Evolutionary conservation across 2,329 filamentous ascomycete genomes (phyloP), one percentile per base, ranked within the genome.

Genomic region (Calonectria honghensis): DNA sequence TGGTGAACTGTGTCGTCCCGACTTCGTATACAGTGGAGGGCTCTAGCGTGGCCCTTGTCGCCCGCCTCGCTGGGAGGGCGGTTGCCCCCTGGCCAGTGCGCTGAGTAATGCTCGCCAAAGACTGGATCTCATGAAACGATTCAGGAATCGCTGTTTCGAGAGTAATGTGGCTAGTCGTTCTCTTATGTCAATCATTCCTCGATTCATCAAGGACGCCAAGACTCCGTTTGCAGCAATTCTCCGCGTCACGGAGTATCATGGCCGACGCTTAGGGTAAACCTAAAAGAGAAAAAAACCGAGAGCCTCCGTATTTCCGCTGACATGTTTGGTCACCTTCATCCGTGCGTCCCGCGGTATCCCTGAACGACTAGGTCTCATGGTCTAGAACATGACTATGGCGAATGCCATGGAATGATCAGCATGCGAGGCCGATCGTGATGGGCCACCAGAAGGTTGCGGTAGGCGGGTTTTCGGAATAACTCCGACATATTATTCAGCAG

Each of bases 21-120:
- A 16, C 31, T 61, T 63, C 57, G 57, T 63, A 63, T 63, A 41
- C 13, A 41, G 57, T 63, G 57, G 57, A 63, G 24, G 57, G 18
- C 16, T 32, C 31, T 35, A 7, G 52, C 18, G 18, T 11, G 31
- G 24, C 24, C 35, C 52, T 7, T 24, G 57, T 24, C 37, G 16
- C 4, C 7, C 27, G 20, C 35, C n/a, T 6, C 5, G 41, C 16
- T 45, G 11, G 14, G 9, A 18, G 24, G 7, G 24, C 27, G n/a
- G 24, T 41, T 5, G 24, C 14, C 57, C 37, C 41, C 57, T 6
- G 14, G 35, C 37, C 35, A 63, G 27, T 27, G 35, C 37, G 14
- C n/a, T 31, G 35, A 63, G 35, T 16, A 18, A 31, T 39, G 6
- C 57, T 10, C 13, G 24, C 35, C 18, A 9, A 63, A 29, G n/a